Percentiles rank a stretch among this genome's conserved stretches.
Conservation (phyloP, 129 eudicot genomes). For the Kitagawia praeruptora region DNA sequence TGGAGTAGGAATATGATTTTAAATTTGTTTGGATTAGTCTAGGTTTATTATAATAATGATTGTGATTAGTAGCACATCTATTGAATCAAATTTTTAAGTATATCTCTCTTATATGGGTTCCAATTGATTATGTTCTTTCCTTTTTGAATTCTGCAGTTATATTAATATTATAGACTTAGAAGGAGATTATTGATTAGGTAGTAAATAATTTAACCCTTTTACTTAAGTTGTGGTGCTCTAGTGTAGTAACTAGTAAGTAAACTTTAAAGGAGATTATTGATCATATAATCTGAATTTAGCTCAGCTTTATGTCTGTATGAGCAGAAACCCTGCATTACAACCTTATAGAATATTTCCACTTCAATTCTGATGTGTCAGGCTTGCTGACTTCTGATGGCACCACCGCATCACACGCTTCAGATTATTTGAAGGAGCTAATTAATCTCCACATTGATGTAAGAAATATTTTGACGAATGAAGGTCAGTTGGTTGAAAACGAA, state of each 20-base stretch:
- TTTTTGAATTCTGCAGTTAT: too few species aligned
- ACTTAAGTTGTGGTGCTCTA: background rate
- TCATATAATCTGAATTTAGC: background rate
- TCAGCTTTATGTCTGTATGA: background rate
- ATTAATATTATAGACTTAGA: too few species aligned
- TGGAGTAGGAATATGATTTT: too few species aligned
- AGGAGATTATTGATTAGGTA: too few species aligned
- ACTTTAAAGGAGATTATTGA: background rate
- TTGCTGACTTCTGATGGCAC: constrained; percentile 59
- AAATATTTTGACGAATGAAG: constrained; percentile 16
- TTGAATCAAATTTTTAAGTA: too few species aligned
- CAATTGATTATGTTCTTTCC: too few species aligned
- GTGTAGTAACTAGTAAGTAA: background rate
- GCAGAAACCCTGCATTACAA: background rate
- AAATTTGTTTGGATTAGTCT: too few species aligned
- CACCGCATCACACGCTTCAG: constrained; percentile 56
- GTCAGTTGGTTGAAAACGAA: constrained; percentile 25
- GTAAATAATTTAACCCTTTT: too few species aligned
- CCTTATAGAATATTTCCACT: background rate
- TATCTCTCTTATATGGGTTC: too few species aligned
- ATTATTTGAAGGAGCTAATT: constrained; percentile 44
- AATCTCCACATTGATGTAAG: constrained; percentile 38
- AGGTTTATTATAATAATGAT: too few species aligned
- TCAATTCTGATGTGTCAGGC: constrained; percentile 37
- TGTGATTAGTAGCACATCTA: too few species aligned